Percentiles rank a stretch among this genome's conserved stretches.
These are phyloP conservation scores for Arabidopsis hybrid DNA, from an alignment of 441 rosid genomes.

Conservation along the genomic window DNA sequence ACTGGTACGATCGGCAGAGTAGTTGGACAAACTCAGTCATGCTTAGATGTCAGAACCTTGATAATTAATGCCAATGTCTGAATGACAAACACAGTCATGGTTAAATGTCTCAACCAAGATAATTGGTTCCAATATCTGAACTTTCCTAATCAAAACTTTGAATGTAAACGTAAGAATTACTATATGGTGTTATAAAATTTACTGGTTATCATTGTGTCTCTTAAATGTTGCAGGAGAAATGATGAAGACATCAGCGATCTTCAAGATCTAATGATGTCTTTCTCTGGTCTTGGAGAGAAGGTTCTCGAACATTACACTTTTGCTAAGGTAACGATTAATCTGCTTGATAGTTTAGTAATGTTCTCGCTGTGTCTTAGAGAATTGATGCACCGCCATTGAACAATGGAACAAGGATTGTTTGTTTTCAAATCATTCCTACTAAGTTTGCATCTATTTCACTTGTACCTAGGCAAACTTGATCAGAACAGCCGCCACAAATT, in stretches of 20 bases:
- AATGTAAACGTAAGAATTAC: neutral
- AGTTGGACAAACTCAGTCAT: conserved; percentile 14
- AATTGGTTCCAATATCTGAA: neutral
- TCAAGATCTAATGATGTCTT: conserved; percentile 81
- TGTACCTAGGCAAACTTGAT: conserved; percentile 78
- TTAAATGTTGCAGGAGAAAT: conserved; percentile 56
- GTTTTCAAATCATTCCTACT: neutral
- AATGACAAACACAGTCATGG: neutral
- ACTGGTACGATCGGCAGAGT: conserved; percentile 8
- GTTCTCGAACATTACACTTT: conserved; percentile 90
- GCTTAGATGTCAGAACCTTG: conserved; percentile 15
- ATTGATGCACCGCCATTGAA: neutral
- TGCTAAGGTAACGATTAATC: conserved; percentile 73
- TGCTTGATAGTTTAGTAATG: neutral
- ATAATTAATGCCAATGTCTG: neutral
- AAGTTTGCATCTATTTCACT: neutral
- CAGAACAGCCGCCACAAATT: conserved; percentile 80
- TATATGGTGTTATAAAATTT: conserved; percentile 11
- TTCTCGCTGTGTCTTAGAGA: neutral
- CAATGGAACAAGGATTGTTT: conserved; percentile 3
- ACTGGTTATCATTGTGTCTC: conserved; percentile 29
- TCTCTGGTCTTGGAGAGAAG: conserved; percentile 89
- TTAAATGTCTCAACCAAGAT: neutral
- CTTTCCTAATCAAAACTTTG: neutral
- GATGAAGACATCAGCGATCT: conserved; percentile 75